These are phyloP conservation scores for Clarireedia monteithiana DNA, from an alignment of 2,329 filamentous ascomycete genomes.

Conservation along the genomic window DNA sequence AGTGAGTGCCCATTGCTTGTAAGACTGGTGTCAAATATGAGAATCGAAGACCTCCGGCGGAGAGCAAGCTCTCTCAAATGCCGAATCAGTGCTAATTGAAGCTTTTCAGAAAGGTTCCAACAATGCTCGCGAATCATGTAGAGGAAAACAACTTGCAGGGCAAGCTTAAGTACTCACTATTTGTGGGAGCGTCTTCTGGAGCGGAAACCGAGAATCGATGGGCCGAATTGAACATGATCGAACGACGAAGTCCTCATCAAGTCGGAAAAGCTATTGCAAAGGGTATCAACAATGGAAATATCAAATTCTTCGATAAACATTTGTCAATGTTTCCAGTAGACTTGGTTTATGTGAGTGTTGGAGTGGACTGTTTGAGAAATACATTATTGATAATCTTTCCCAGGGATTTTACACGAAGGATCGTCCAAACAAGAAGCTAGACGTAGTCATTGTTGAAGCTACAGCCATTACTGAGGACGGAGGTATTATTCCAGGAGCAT, in stretches of 20 bases:
- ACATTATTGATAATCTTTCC: constrained; percentile 26
- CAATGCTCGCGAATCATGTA: constrained; percentile 78
- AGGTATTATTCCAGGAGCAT: constrained; percentile 80
- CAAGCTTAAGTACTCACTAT: constrained; percentile 76
- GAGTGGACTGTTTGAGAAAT: neutral
- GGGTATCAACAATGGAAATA: constrained; percentile 81
- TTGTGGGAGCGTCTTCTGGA: constrained; percentile 83
- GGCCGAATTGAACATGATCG: constrained; percentile 86
- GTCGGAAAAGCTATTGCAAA: constrained; percentile 86
- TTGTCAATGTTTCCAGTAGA: constrained; percentile 87
- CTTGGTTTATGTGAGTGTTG: constrained; percentile 60
- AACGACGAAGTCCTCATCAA: constrained; percentile 76
- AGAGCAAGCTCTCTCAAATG: neutral
- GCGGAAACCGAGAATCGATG: constrained; percentile 84
- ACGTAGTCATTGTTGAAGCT: constrained; percentile 80
- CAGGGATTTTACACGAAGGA: constrained; percentile 75
- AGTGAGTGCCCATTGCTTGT: constrained; percentile 43
- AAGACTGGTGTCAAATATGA: neutral
- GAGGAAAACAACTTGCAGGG: constrained; percentile 81
- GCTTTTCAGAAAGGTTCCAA: constrained; percentile 63
- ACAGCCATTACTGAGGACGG: constrained; percentile 83
- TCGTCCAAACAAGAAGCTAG: constrained; percentile 54
- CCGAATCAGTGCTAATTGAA: neutral
- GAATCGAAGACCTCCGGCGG: neutral
- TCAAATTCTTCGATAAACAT: constrained; percentile 93